phyloP scores from a whole-genome alignment of 2,329 filamentous ascomycete species.

The Botrytis deweyae region DNA sequence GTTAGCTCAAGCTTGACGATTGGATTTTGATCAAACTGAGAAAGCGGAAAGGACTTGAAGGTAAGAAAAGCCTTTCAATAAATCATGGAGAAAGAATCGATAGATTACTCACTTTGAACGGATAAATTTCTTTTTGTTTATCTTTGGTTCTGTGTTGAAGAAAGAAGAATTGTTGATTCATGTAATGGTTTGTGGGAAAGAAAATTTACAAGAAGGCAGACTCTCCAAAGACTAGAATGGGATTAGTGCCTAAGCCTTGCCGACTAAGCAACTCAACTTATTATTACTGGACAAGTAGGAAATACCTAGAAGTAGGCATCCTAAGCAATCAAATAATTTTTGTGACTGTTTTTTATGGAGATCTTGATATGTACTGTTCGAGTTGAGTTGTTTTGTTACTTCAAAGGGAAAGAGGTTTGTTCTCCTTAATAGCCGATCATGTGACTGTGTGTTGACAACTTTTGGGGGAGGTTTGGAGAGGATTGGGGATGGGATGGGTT shows the following conservation, averaged over 20 bases:
- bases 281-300: not conserved
- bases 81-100: not conserved
- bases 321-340: not conserved
- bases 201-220: not conserved
- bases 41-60: not conserved
- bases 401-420: not conserved
- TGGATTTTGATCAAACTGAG: not conserved
- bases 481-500: not conserved
- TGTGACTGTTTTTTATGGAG: not conserved
- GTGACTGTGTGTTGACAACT: not conserved
- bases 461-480: not conserved
- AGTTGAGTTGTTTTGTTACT: not conserved
- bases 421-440: conserved; percentile 12
- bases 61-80: not conserved
- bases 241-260: not conserved
- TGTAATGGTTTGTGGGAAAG: not conserved
- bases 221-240: not conserved
- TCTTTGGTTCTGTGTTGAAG: not conserved
- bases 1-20: not conserved
- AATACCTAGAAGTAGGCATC: not conserved
- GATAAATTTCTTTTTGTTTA: not conserved
- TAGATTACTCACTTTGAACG: not conserved
- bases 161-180: not conserved
- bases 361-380: not conserved
- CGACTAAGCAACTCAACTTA: not conserved